These are phyloP conservation scores for Corymbia maculata DNA, from an alignment of 345 rosid genomes.

Conservation along the genomic window DNA sequence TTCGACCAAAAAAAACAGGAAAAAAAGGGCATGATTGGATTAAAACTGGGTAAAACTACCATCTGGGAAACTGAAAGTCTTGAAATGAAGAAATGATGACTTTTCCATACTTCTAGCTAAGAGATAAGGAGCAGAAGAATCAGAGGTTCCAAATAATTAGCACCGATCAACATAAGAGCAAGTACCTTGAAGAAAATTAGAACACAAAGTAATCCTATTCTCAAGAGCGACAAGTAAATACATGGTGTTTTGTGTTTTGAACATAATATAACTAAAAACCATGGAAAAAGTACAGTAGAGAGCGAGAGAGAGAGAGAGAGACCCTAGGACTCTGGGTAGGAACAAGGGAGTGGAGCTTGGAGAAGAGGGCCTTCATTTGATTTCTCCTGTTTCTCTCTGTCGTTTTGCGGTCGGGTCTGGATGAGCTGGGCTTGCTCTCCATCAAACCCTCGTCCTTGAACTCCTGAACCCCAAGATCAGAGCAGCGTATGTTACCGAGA, in stretches of 20 bases:
- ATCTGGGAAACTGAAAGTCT: not conserved
- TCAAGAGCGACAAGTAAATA: not conserved
- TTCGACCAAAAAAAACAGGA: not conserved
- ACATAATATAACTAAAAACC: not conserved
- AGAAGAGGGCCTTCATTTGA: conserved; percentile 51
- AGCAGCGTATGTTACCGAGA: not conserved
- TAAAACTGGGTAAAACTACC: not conserved
- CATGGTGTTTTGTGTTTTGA: not conserved
- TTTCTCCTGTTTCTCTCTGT: conserved; percentile 52
- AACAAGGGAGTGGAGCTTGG: conserved; percentile 43
- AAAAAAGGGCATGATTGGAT: not conserved
- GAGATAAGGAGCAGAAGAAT: not conserved
- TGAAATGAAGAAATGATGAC: not conserved
- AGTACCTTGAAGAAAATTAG: not conserved
- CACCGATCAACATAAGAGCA: not conserved
- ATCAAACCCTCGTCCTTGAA: not conserved
- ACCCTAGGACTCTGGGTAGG: conserved; percentile 23
- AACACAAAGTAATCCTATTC: not conserved
- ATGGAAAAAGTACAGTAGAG: not conserved
- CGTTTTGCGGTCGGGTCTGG: conserved; percentile 44
- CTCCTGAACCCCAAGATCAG: not conserved
- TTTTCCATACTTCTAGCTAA: not conserved
- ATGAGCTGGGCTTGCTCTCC: conserved; percentile 30
- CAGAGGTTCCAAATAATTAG: not conserved
- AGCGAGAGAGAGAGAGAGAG: not conserved